Conservation (phyloP, 192 early-diverging fungal species). For the Blastocladiella britannica region DNA sequence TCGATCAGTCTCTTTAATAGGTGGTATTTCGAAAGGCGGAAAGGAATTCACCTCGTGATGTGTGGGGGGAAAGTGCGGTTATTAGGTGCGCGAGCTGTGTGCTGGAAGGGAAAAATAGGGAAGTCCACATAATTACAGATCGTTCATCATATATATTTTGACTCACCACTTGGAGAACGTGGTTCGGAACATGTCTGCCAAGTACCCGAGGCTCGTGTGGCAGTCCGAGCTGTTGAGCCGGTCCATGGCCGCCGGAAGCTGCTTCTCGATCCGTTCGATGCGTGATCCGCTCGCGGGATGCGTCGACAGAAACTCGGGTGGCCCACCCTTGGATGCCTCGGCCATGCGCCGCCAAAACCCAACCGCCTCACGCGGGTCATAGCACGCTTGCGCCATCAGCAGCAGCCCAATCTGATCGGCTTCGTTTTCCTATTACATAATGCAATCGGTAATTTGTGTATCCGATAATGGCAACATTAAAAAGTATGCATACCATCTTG, state of each 20-base stretch:
- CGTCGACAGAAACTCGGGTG: constrained; percentile 61
- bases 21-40: too few relatives aligned
- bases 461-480: not conserved
- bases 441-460: constrained; percentile 3
- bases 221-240: not conserved
- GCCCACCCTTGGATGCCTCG: constrained; percentile 11
- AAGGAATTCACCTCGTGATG: too few relatives aligned
- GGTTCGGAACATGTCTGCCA: not conserved
- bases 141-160: too few relatives aligned
- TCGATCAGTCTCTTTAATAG: too few relatives aligned
- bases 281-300: constrained; percentile 59
- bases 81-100: too few relatives aligned
- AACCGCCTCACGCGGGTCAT: constrained; percentile 57
- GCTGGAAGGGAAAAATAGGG: too few relatives aligned
- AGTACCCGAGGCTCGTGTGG: not conserved
- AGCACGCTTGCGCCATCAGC: constrained; percentile 85
- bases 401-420: constrained; percentile 77
- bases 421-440: constrained; percentile 70
- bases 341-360: constrained; percentile 42
- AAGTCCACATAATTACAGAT: too few relatives aligned
- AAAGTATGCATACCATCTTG: not conserved
- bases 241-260: constrained; percentile 7
- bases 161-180: too few relatives aligned
- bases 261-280: constrained; percentile 30
- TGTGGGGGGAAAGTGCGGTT: too few relatives aligned